Evolutionary conservation across 1,284 basidiomycete genomes (phyloP).

Genomic region (Trametes hirsuta): DNA sequence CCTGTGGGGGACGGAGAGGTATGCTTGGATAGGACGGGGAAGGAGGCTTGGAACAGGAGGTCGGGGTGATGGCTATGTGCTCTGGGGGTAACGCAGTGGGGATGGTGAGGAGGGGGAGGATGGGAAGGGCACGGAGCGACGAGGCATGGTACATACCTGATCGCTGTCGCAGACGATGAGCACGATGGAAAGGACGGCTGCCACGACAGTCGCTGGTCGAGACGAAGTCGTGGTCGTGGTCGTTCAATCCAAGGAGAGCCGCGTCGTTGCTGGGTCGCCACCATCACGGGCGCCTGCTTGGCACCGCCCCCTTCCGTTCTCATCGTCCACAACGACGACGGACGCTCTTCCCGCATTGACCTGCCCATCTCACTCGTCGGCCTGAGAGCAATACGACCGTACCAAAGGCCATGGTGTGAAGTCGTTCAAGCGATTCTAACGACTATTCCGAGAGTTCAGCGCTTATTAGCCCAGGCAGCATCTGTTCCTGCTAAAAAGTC

Average conservation of each 20-base stretch:
- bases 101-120: slow-evolving; percentile 41
- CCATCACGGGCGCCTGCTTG: slow-evolving; percentile 5
- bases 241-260: slow-evolving; percentile 63
- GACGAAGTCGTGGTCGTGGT: slow-evolving; percentile 19
- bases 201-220: slow-evolving; percentile 18
- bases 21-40: slow-evolving; percentile 22
- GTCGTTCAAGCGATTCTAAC: too few species aligned
- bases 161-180: slow-evolving; percentile 22
- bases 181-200: slow-evolving; percentile 12
- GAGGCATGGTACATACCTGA: slow-evolving; percentile 34
- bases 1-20: slow-evolving; percentile 30
- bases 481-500: too few species aligned
- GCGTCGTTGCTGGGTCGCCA: slow-evolving; percentile 13
- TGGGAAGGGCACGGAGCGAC: slow-evolving; percentile 34
- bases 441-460: too few species aligned
- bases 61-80: slow-evolving; percentile 29
- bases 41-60: slow-evolving; percentile 35
- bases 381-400: too few species aligned
- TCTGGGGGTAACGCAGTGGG: slow-evolving; percentile 37
- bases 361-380: too few species aligned
- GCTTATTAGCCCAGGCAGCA: too few species aligned
- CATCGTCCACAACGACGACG: not conserved
- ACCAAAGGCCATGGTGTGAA: too few species aligned
- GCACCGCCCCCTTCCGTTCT: slow-evolving; percentile 9
- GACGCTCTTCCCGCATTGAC: too few species aligned